Conservation (phyloP, 1,284 basidiomycete genomes). For the Ustilago vetiveriae region DNA sequence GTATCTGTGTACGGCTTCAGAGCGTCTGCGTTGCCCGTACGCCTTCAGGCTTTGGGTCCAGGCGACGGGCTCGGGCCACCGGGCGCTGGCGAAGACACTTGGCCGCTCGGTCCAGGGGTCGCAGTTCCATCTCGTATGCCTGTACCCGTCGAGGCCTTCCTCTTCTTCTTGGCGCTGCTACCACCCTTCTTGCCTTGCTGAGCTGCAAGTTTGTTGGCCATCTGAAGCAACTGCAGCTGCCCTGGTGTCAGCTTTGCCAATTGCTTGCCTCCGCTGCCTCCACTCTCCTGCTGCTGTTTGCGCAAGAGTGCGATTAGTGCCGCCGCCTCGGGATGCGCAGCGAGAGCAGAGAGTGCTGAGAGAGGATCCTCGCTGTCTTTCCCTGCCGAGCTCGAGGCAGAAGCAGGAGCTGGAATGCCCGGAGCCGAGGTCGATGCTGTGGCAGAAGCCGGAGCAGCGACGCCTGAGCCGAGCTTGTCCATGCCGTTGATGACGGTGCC, state of each 20-base stretch:
- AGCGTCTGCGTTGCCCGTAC: too few relatives aligned
- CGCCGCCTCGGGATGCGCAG: conserved; percentile 62
- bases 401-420: conserved; percentile 2
- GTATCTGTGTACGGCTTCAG: too few relatives aligned
- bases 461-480: conserved; percentile 8
- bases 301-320: conserved; percentile 60
- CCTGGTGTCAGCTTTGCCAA: conserved; percentile 59
- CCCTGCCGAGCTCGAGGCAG: neutral
- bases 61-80: conserved; percentile 26
- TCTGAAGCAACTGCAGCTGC: conserved; percentile 63
- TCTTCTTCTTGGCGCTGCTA: conserved; percentile 43
- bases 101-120: conserved; percentile 32
- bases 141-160: conserved; percentile 16
- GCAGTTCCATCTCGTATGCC: conserved; percentile 30
- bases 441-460: neutral
- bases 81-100: conserved; percentile 32
- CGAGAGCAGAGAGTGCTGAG: conserved; percentile 54
- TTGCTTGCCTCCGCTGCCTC: conserved; percentile 39
- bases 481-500: conserved; percentile 8
- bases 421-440: neutral
- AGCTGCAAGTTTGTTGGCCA: conserved; percentile 60
- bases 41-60: conserved; percentile 18
- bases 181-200: conserved; percentile 47
- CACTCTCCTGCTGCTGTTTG: conserved; percentile 57
- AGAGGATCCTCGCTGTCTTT: conserved; percentile 46